Evolutionary conservation across 148 eudicot genomes (phyloP), one percentile per base, ranked within the genome.

Genomic region (Rhododendron mucronatum): DNA sequence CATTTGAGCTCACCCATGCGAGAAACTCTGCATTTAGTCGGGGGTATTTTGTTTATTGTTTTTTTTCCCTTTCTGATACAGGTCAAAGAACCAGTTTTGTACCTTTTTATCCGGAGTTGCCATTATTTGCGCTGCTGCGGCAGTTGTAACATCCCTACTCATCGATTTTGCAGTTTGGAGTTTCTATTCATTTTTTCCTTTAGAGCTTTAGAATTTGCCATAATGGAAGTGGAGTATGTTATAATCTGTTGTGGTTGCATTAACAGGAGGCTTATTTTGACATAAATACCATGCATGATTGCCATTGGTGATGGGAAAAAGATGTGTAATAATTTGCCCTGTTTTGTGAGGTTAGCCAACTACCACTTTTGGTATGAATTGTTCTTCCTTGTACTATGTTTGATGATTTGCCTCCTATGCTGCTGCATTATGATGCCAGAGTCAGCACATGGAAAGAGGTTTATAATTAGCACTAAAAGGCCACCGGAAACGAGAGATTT

Each of bases 81-180:
- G 84, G 30, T 85, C 74, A 71, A 80, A 23, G 86, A 80, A 53
- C 76, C 89, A 80, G 80, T 88, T 85, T 88, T 81, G 85, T 88
- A 63, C 39, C 76, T 71, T 83, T 82, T 53, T 15, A 33, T 84
- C 51, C 3, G 6, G 73, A 84, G 53, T 67, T 84, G 53, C 33
- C 71, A 76, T 53, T 55, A 76, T 75, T 53, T 76, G 21, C 16
- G 21, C 55, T 79, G 41, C 55, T 85, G 83, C 65, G 3, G 7
- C 59, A 78, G 69, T 76, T 77, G 79, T 85, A 65, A 77, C 75
- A 35, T 33, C 65, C 63, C 20, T 74, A 83, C 67, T 48, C 5
- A 28, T 73, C 78, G 39, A 83, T 48, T 74, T 74, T 84, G 51
- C 81, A 53, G 13, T 23, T 84, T 14, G 20, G 81, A 33, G 28